A percentile compares a stretch with the other conserved stretches of the same genome.
Conservation (phyloP, 2,329 filamentous ascomycete genomes). For the Neonectria hederae region DNA sequence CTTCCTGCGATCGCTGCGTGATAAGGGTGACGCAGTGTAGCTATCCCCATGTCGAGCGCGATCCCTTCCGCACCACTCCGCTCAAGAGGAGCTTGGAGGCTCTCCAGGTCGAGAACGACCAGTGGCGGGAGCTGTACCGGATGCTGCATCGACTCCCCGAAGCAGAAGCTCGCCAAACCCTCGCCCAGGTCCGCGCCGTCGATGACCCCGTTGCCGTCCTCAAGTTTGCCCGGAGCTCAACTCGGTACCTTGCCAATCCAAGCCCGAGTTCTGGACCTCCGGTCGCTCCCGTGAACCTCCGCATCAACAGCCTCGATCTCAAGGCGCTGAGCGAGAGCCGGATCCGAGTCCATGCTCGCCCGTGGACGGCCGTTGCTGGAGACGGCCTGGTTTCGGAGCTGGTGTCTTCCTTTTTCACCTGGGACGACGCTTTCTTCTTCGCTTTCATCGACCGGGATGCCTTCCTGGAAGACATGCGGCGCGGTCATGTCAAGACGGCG, state of each 20-base stretch:
- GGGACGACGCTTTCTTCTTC: constrained; percentile 41
- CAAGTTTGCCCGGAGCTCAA: neutral
- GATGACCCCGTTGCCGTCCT: constrained; percentile 18
- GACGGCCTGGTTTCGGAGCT: constrained; percentile 46
- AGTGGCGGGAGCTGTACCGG: constrained; percentile 24
- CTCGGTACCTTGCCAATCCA: neutral
- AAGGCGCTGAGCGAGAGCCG: constrained; percentile 29
- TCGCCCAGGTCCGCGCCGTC: constrained; percentile 18
- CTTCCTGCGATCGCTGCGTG: constrained; percentile 1
- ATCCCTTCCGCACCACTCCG: neutral
- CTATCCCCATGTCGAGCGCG: neutral
- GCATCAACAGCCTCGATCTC: constrained; percentile 17
- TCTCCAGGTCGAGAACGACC: constrained; percentile 28
- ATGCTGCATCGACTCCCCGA: constrained; percentile 12
- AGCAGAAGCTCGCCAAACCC: constrained; percentile 8
- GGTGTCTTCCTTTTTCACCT: constrained; percentile 44
- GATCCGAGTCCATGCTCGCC: constrained; percentile 41
- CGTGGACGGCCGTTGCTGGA: constrained; percentile 44
- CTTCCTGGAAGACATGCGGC: constrained; percentile 43
- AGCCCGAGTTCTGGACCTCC: neutral
- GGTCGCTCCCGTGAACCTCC: neutral
- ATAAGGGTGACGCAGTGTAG: neutral
- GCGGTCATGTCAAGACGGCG: constrained; percentile 23
- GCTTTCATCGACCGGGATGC: constrained; percentile 39
- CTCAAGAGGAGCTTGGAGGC: neutral